Base-by-base conservation (phyloP, 768 basidiomycete genomes). In the Lactifluus volemus region DNA sequence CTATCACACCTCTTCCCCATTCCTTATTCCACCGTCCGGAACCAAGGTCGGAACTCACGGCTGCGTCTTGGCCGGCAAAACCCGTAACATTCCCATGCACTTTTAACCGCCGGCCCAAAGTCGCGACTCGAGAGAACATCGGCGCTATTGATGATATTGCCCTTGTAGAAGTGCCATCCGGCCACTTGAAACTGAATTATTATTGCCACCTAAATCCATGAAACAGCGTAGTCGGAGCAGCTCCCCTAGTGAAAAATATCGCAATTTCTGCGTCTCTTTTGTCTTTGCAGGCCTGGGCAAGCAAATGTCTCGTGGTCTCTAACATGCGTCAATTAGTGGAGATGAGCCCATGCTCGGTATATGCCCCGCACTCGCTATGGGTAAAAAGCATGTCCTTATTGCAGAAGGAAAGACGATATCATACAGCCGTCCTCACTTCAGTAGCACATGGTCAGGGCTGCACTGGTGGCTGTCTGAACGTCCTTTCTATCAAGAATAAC, bases 401-500 rank as follows among this genome's bases (percentile, higher is more conserved):
- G 81, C 73, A 10, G 82, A 83, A 0, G 88, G 86, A 11, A 79
- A 69, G 11, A 89, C 86, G 49, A 92, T 89, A 64, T 92, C 90
- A 67, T 91, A 92, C 29, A 91, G 72, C 30, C 84, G 77, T 3
- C 88, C 89, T 86, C 89, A 91, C 73, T 85, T 89, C 64, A 70
- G 66, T 4, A 92, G 72, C 19, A 88, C 77, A 57, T 79, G 83
- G 55, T 85, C 81, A 2, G 86, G 63, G 72, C 66, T 30, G 25
- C 25, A 2, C 1, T 25, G 25, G 2, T 25, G 25, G 38, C 51
- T 53, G 17, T 34, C 15, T 25, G 50, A 3, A 29, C 58, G 44
- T 66, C 66, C 2, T 64, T 60, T 11, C 44, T 55, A 54, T 84
- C 82, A 12, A 84, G 67, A 25, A 65, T 80, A 84, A 4, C 71